These are phyloP conservation scores for Salix brachista DNA, from an alignment of 345 rosid species.

Conservation along the genomic window DNA sequence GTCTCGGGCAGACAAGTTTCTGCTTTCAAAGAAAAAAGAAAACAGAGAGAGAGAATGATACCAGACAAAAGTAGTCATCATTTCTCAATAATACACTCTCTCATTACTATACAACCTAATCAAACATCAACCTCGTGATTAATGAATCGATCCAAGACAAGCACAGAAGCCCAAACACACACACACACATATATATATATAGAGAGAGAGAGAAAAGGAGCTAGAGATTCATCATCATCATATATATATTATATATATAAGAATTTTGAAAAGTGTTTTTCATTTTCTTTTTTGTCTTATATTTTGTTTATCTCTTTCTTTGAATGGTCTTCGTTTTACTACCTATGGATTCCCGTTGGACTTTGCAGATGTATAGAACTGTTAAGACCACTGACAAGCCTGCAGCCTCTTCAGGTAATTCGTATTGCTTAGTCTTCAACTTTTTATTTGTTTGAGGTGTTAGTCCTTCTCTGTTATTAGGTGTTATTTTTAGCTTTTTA, in stretches of 20 bases:
- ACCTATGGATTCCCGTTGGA: not conserved
- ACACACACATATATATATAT: no score
- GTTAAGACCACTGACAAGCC: constrained; percentile 84
- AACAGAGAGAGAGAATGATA: constrained; percentile 17
- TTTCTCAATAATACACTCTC: constrained; percentile 61
- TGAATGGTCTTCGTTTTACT: not conserved
- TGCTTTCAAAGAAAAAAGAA: constrained; percentile 24
- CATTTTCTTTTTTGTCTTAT: not conserved
- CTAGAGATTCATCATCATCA: not conserved
- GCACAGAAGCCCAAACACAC: constrained; percentile 17
- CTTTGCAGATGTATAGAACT: constrained; percentile 82
- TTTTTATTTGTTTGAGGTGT: not conserved
- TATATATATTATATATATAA: no score
- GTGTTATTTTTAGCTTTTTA: not conserved
- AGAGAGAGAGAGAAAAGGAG: not conserved
- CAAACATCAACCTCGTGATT: constrained; percentile 74
- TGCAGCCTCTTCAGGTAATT: constrained; percentile 78
- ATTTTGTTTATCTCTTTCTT: constrained; percentile 5
- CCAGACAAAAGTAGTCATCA: constrained; percentile 64
- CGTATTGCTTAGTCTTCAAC: constrained; percentile 24
- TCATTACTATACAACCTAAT: constrained; percentile 40
- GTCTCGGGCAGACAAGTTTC: constrained; percentile 35
- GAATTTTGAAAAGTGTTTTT: not conserved
- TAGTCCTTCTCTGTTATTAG: not conserved
- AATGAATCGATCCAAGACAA: constrained; percentile 36